phyloP scores from a whole-genome alignment of 2,329 filamentous ascomycete genomes.

The Trichoderma simmonsii region DNA sequence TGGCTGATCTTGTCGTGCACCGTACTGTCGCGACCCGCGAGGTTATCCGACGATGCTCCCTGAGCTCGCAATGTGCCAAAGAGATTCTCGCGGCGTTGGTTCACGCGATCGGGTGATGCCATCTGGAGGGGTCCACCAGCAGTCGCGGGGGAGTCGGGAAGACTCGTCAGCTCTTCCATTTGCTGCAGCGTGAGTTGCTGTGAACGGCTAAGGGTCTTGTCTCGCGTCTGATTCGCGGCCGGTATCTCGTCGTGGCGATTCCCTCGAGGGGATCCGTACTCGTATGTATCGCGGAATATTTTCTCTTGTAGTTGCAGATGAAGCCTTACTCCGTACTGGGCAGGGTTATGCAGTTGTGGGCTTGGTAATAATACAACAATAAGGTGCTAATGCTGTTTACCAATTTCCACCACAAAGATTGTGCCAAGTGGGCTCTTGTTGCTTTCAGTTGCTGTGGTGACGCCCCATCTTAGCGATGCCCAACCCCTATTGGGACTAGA shows the following conservation, averaged over 20 bases:
- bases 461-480: conserved; percentile 25
- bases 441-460: conserved; percentile 26
- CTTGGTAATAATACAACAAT: conserved; percentile 3
- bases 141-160: conserved; percentile 51
- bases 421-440: conserved; percentile 21
- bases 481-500: neutral
- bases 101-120: conserved; percentile 62
- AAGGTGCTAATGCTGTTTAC: conserved; percentile 26
- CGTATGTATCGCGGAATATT: neutral
- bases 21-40: conserved; percentile 49
- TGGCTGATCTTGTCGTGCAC: conserved; percentile 68
- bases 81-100: conserved; percentile 43
- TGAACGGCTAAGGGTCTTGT: neutral
- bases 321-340: conserved; percentile 3
- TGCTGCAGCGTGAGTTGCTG: neutral
- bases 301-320: neutral
- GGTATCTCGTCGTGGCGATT: neutral
- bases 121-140: conserved; percentile 55
- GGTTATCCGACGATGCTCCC: neutral
- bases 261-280: neutral
- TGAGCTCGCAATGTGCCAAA: conserved; percentile 37
- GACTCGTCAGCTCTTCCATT: conserved; percentile 47
- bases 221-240: neutral
- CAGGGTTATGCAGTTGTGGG: conserved; percentile 10
- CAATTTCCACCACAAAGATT: conserved; percentile 23